Base-by-base conservation (phyloP, 208 protist genomes). In the Leishmania braziliensis region DNA sequence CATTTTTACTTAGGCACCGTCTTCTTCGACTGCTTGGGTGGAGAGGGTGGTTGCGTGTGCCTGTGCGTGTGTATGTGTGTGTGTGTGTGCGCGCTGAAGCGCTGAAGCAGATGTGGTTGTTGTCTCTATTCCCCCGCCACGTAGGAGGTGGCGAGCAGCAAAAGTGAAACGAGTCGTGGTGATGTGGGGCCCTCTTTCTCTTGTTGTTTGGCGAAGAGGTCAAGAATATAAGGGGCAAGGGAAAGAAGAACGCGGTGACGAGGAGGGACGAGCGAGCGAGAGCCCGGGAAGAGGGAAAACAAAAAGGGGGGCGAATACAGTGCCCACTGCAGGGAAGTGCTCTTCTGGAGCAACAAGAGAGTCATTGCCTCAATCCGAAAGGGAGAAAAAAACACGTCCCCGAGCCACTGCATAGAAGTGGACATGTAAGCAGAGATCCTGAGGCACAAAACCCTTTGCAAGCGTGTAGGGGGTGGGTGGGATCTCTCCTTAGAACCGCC, bases 31-130 rank as follows among this genome's bases (percentile, higher is more conserved):
- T 3, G 23, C 18, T 54, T 48, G 46, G 16, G 33, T 8, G 39
- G 68, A 73, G 68, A 53, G 68, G 68, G 68, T 50, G 18, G 68
- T 50, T 16, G 66, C 46, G 26, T 36, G 36, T 71, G 65, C 48
- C 18, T 10, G 29, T 71, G 36, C 6, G 36, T 71, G 39, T 12
- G 16, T 43, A 12, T 33, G 65, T 18, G 65, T 48, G 65, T 69
- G 23, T 43, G 63, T 46, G 63, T 6, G n/a, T 26, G 33, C 5
- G 63, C n/a, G 39, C 26, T 29, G 6, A 16, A 36, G 68, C 10
- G 20, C 68, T 16, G 43, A 29, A 29, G 62, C 62, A 36, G 29
- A n/a, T 39, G 29, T 29, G 16, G 29, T 3, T 3, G 29, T 68
- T 16, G 29, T 29, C 43, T 43, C 39, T 29, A n/a, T 20, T 39